Conservation (phyloP, 2,329 filamentous ascomycete genomes). For the Fusarium multiceps region DNA sequence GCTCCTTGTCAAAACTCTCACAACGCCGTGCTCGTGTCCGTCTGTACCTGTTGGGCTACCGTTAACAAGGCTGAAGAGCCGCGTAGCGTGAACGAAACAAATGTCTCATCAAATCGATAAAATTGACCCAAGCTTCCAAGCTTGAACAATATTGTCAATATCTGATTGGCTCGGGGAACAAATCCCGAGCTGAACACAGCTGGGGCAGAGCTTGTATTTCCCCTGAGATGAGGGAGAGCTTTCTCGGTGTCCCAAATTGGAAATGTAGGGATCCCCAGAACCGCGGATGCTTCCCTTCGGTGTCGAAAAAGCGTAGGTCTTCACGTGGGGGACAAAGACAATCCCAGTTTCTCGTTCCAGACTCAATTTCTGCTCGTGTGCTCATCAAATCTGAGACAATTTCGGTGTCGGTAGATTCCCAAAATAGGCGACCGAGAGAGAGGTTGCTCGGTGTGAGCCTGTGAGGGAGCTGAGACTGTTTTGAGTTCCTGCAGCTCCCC, state of each 20-base stretch:
- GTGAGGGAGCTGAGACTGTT: conserved; percentile 8
- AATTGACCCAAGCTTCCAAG: background rate
- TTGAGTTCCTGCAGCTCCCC: conserved; percentile 12
- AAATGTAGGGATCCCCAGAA: conserved; percentile 21
- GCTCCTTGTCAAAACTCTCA: background rate
- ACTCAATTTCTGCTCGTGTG: conserved; percentile 1
- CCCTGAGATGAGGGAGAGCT: conserved; percentile 35
- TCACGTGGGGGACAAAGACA: conserved; percentile 36
- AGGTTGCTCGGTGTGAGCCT: conserved; percentile 11
- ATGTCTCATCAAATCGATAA: background rate
- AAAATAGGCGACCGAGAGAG: conserved; percentile 32
- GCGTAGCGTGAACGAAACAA: conserved; percentile 8
- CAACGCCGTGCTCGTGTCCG: background rate
- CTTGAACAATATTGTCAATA: background rate
- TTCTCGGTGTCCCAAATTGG: conserved; percentile 40
- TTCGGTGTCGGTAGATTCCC: conserved; percentile 9
- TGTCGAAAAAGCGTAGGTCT: conserved; percentile 44
- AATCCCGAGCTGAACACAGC: conserved; percentile 12
- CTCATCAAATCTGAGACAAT: conserved; percentile 15
- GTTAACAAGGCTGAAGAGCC: conserved; percentile 32
- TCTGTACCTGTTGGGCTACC: background rate
- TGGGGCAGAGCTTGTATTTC: conserved; percentile 24
- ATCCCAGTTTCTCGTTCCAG: background rate
- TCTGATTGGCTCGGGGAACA: conserved; percentile 36
- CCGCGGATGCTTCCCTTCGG: conserved; percentile 36